phyloP scores from a whole-genome alignment of 2,329 filamentous ascomycete genomes.

The Lecanicillium sp. region DNA sequence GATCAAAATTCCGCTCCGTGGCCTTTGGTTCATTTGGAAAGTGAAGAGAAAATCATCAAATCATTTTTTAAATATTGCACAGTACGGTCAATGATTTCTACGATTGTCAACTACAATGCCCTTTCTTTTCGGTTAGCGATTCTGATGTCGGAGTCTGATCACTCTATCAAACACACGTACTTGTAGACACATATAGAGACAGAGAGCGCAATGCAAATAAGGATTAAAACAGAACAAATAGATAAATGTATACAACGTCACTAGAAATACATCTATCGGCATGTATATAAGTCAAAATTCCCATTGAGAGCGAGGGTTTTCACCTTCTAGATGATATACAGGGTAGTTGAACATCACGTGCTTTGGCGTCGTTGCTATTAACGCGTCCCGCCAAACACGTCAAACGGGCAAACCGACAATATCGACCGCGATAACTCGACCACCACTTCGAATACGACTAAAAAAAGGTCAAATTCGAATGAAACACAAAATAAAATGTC shows the following conservation, averaged over 20 bases:
- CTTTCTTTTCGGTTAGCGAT: too few relatives aligned
- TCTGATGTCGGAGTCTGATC: too few relatives aligned
- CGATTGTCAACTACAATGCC: too few relatives aligned
- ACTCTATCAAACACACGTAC: too few relatives aligned
- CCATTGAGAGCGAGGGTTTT: too few relatives aligned
- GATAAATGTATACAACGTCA: too few relatives aligned
- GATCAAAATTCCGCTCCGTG: slow-evolving; percentile 5
- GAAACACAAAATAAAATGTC: slow-evolving; percentile 8
- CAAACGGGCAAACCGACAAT: background rate
- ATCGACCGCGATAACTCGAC: slow-evolving; percentile 17
- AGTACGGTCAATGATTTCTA: too few relatives aligned
- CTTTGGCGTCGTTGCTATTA: slow-evolving; percentile 13
- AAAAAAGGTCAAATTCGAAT: background rate
- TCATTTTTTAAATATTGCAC: background rate
- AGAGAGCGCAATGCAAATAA: too few relatives aligned
- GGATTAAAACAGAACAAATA: too few relatives aligned
- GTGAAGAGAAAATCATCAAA: background rate
- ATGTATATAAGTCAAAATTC: background rate
- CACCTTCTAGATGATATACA: too few relatives aligned
- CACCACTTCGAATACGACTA: background rate
- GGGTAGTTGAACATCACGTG: slow-evolving; percentile 11
- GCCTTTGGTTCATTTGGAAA: background rate
- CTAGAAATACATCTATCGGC: too few relatives aligned
- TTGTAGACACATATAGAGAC: too few relatives aligned
- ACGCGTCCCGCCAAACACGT: slow-evolving; percentile 12